Conservation (phyloP, 768 basidiomycete species). For the Sarcomyxa edulis region DNA sequence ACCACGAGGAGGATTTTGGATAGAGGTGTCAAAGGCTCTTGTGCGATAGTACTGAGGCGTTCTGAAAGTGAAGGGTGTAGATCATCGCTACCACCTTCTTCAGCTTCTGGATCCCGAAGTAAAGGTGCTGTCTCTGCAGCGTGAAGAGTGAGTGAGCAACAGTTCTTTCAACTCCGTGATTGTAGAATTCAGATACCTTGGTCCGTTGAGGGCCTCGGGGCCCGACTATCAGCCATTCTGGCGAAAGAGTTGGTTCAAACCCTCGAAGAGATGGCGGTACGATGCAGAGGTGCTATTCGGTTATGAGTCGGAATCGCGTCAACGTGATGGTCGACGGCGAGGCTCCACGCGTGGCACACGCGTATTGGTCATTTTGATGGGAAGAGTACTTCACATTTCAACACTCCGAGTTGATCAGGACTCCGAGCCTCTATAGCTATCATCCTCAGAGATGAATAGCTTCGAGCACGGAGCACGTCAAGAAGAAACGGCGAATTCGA, state of each 20-base stretch:
- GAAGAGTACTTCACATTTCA: no score
- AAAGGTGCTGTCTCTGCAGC: slow-evolving; percentile 62
- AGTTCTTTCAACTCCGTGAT: neutral
- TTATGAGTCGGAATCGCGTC: no score
- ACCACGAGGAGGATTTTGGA: slow-evolving; percentile 78
- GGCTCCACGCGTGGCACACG: no score
- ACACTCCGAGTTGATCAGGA: no score
- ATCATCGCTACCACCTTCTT: slow-evolving; percentile 21
- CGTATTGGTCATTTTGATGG: no score
- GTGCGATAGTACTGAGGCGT: slow-evolving; percentile 50
- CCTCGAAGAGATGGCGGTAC: neutral
- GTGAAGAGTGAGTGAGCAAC: slow-evolving; percentile 4
- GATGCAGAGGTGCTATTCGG: no score
- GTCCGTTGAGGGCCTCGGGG: slow-evolving; percentile 49
- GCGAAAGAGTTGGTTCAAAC: neutral
- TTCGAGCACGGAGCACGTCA: no score
- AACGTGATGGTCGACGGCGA: no score
- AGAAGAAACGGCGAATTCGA: no score
- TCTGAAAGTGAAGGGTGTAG: slow-evolving; percentile 32
- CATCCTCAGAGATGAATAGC: no score
- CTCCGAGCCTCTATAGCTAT: no score
- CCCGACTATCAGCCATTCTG: slow-evolving; percentile 47
- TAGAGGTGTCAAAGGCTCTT: slow-evolving; percentile 78
- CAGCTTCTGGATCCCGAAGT: slow-evolving; percentile 43
- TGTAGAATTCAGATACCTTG: slow-evolving; percentile 34